Evolutionary conservation across 352 stramenopile genomes (phyloP).

Genomic region (Pythium rhizo-oryzae): DNA sequence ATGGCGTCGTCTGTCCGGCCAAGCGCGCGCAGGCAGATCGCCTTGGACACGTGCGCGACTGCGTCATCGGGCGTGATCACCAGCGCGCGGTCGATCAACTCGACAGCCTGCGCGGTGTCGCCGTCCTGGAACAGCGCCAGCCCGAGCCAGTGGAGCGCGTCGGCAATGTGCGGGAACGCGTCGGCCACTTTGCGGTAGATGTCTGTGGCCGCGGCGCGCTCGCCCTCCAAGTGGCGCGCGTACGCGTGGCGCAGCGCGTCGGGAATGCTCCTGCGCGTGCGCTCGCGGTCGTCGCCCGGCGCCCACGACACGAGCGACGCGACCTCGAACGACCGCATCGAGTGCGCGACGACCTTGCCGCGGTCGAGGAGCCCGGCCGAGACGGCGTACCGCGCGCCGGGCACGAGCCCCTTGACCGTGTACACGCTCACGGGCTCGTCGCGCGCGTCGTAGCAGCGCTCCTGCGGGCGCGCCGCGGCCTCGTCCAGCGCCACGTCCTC

Average conservation of each 20-base stretch:
- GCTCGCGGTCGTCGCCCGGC: conserved; percentile 5
- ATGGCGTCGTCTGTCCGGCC: conserved; percentile 48
- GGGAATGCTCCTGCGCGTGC: conserved; percentile 41
- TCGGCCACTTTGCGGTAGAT: conserved; percentile 62
- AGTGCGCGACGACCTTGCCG: conserved; percentile 59
- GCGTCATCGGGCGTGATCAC: conserved; percentile 45
- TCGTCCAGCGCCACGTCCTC: conserved; percentile 43
- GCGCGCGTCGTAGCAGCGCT: conserved; percentile 64
- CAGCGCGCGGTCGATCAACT: conserved; percentile 49
- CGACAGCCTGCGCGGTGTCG: conserved; percentile 30
- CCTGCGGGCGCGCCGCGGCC: conserved; percentile 33
- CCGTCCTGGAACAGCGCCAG: conserved; percentile 52
- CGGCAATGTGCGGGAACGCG: conserved; percentile 46
- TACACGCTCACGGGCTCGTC: conserved; percentile 54
- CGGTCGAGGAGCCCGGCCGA: conserved; percentile 51
- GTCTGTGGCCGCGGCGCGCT: conserved; percentile 33
- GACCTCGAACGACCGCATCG: conserved; percentile 66
- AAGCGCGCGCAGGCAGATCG: conserved; percentile 48
- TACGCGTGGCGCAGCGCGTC: conserved; percentile 46
- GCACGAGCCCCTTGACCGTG: conserved; percentile 53
- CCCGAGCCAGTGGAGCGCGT: conserved; percentile 56
- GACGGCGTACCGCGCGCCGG: conserved; percentile 57
- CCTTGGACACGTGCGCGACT: conserved; percentile 58
- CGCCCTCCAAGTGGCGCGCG: conserved; percentile 37
- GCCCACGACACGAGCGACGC: conserved; percentile 36